These are phyloP conservation scores for Diaporthe sp. DNA, from an alignment of 2,329 filamentous ascomycete genomes.

Conservation along the genomic window DNA sequence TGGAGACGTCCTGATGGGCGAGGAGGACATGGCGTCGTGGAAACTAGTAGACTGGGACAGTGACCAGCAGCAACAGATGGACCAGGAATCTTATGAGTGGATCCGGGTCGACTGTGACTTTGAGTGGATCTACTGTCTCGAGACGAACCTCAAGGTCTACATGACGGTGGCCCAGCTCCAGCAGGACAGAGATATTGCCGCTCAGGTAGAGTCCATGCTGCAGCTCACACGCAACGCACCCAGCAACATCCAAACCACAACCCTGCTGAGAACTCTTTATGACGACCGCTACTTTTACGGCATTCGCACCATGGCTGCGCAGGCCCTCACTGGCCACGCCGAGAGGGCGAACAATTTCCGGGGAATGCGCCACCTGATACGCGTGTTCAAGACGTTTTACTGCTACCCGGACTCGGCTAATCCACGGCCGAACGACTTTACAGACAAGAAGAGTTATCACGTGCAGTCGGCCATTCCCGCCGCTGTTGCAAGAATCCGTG, in stretches of 20 bases:
- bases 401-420: constrained; percentile 84
- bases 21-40: constrained; percentile 88
- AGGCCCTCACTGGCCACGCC: constrained; percentile 82
- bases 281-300: constrained; percentile 94
- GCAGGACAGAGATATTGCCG: constrained; percentile 95
- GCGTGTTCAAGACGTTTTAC: constrained; percentile 88
- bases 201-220: constrained; percentile 82
- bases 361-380: constrained; percentile 86
- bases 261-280: constrained; percentile 89
- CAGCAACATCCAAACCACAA: constrained; percentile 87
- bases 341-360: constrained; percentile 78
- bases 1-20: constrained; percentile 87
- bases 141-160: constrained; percentile 86
- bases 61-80: constrained; percentile 91
- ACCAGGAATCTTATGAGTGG: constrained; percentile 97
- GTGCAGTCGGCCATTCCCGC: constrained; percentile 87
- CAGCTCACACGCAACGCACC: constrained; percentile 76
- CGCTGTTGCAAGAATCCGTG: constrained; percentile 83
- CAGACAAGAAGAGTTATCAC: constrained; percentile 85
- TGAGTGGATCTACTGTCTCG: constrained; percentile 93
- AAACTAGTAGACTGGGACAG: constrained; percentile 88
- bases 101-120: constrained; percentile 98
- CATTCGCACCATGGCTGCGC: constrained; percentile 87
- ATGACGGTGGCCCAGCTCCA: constrained; percentile 99
- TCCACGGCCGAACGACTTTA: constrained; percentile 91